Conservation (phyloP, 116 monocot species). For the Posidonia oceanica region DNA sequence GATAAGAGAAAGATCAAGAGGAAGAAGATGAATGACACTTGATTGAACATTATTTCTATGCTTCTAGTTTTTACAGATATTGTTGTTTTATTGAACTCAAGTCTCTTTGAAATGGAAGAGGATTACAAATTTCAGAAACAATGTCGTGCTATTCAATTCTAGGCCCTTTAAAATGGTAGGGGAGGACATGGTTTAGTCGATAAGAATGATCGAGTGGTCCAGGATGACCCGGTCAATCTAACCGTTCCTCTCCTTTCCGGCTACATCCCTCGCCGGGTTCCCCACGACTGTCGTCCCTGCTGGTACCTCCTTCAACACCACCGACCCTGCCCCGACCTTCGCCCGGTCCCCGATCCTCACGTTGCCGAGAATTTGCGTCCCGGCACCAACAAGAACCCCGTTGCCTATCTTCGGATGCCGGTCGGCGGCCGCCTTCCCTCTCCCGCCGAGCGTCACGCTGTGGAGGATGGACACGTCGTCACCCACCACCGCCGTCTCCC, state of each 20-base stretch:
- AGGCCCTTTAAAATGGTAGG: too few relatives aligned
- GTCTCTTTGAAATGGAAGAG: too few relatives aligned
- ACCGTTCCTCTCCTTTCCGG: conserved; percentile 10
- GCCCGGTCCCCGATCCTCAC: conserved; percentile 37
- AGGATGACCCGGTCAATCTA: too few relatives aligned
- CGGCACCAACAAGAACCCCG: conserved; percentile 54
- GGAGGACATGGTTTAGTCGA: too few relatives aligned
- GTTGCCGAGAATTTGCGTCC: conserved; percentile 40
- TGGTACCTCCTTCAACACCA: conserved; percentile 46
- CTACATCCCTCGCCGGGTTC: conserved; percentile 33
- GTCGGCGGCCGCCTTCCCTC: conserved; percentile 48
- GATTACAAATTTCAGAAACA: too few relatives aligned
- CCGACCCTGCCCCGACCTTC: conserved; percentile 61
- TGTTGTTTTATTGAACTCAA: too few relatives aligned
- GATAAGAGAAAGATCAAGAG: too few relatives aligned
- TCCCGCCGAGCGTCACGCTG: conserved; percentile 58
- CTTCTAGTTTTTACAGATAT: too few relatives aligned
- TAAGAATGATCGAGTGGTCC: too few relatives aligned
- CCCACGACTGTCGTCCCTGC: conserved; percentile 49
- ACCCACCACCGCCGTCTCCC: conserved; percentile 57
- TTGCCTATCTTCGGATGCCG: conserved; percentile 60
- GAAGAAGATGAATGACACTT: too few relatives aligned
- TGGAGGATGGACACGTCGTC: conserved; percentile 55
- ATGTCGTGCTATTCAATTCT: too few relatives aligned
- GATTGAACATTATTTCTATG: too few relatives aligned